Evolutionary conservation across 768 basidiomycete genomes (phyloP).

Genomic region (Boletales sp.): DNA sequence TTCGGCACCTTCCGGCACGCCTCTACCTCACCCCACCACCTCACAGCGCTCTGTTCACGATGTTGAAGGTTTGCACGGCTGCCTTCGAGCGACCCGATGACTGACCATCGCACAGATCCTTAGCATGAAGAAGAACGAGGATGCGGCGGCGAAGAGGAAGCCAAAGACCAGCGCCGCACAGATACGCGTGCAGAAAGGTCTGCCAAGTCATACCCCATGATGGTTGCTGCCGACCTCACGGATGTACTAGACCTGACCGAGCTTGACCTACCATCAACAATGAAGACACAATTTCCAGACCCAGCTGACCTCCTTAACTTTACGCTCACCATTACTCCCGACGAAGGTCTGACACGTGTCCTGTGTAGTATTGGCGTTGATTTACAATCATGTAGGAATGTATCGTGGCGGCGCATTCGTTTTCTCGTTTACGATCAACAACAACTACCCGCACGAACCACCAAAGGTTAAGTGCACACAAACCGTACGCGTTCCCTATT

Average conservation of each 20-base stretch:
- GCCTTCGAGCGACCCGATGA: neutral
- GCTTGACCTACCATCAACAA: slow-evolving; percentile 91
- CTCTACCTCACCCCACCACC: slow-evolving; percentile 20
- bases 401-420: slow-evolving; percentile 93
- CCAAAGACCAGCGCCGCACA: slow-evolving; percentile 98
- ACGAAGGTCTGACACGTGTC: slow-evolving; percentile 68
- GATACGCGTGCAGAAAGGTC: slow-evolving; percentile 99
- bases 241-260: slow-evolving; percentile 80
- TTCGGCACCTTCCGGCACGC: slow-evolving; percentile 31
- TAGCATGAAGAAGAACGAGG: slow-evolving; percentile 99
- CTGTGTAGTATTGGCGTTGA: neutral
- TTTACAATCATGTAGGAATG: slow-evolving; percentile 63
- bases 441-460: slow-evolving; percentile 98
- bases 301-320: slow-evolving; percentile 95
- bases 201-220: slow-evolving; percentile 1
- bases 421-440: slow-evolving; percentile 95
- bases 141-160: slow-evolving; percentile 95
- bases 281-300: slow-evolving; percentile 94
- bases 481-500: slow-evolving; percentile 53
- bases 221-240: slow-evolving; percentile 1
- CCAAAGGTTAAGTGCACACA: slow-evolving; percentile 98
- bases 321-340: slow-evolving; percentile 89
- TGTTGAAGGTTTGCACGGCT: slow-evolving; percentile 41
- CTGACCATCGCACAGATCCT: slow-evolving; percentile 66
- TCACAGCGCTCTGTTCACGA: slow-evolving; percentile 18